Base-by-base conservation (phyloP, 2,329 filamentous ascomycete genomes). In the Cytospora piceae region DNA sequence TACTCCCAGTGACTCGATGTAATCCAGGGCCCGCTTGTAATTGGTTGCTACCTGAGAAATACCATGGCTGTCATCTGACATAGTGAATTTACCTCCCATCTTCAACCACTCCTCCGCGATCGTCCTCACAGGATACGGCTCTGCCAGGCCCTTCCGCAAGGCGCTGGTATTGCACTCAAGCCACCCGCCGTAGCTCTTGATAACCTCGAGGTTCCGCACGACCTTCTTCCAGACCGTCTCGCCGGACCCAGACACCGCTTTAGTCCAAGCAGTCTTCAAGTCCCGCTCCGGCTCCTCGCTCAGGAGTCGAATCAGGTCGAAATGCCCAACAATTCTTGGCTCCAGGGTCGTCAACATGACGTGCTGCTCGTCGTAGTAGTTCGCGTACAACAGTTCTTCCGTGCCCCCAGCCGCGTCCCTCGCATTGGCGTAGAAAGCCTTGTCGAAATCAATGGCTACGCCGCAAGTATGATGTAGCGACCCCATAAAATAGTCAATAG, bases 41-140 rank as follows among this genome's bases (percentile, higher is more conserved):
- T 96, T 94, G 59, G 92, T 89, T n/a, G 89, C 93, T 6, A 99
- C 85, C 74, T 99, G 94, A 2, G 86, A 90, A 66, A 93, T 85
- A 49, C 92, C 92, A 79, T 99, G 95, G 76, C 93, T 97, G 78
- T 99, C 95, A 76, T 99, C 95, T 8, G 92, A 97, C 71, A 99
- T 84, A 61, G 93, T 96, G 77, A 98, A 96, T 67, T 85, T 86
- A 29, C 95, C 94, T 29, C 89, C 89, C 72, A 92, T 83, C 9
- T 78, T 78, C 62, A 93, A 74, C 81, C 93, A 96, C 74, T 87
- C 86, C 90, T 92, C 84, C 71, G 93, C 93, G 73, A 99, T 90
- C 71, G 87, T 83, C 62, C 86, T 83, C 68, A 88, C 88, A 0
- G 95, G 95, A 81, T 99, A 99, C 55, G 94, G 93, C 81, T 98